Conservation (phyloP, 176 grass and related monocot genomes). For the Olyra latifolia region DNA sequence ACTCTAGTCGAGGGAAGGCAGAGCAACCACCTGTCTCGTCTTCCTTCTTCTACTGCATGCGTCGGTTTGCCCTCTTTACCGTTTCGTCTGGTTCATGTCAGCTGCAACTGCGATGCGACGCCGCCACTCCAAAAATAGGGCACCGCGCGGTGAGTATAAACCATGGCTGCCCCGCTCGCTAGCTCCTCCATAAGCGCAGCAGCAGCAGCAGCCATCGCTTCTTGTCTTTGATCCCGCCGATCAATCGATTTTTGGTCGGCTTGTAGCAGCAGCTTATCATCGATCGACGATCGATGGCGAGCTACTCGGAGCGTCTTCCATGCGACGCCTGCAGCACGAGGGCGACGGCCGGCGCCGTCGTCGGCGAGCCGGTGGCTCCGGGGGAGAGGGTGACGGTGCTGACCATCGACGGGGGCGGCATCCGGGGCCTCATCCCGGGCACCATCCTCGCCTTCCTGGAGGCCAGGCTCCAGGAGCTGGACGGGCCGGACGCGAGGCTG, state of each 20-base stretch:
- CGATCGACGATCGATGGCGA: conserved; percentile 27
- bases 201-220: background rate
- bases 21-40: background rate
- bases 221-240: background rate
- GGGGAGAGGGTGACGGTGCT: conserved; percentile 44
- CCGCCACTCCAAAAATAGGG: background rate
- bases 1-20: background rate
- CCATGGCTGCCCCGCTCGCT: background rate
- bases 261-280: background rate
- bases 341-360: conserved; percentile 26
- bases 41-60: background rate
- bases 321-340: conserved; percentile 23
- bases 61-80: no score
- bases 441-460: conserved; percentile 56
- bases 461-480: conserved; percentile 37
- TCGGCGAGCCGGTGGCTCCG: conserved; percentile 23
- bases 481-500: conserved; percentile 41
- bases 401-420: conserved; percentile 51
- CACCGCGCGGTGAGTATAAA: background rate
- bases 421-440: conserved; percentile 46
- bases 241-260: background rate
- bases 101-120: background rate
- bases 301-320: conserved; percentile 11
- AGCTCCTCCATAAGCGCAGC: background rate
- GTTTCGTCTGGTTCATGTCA: background rate